Evolutionary conservation across 2,329 filamentous ascomycete species (phyloP), one percentile per base, ranked within the genome.

Genomic region (Fusarium paranaense): DNA sequence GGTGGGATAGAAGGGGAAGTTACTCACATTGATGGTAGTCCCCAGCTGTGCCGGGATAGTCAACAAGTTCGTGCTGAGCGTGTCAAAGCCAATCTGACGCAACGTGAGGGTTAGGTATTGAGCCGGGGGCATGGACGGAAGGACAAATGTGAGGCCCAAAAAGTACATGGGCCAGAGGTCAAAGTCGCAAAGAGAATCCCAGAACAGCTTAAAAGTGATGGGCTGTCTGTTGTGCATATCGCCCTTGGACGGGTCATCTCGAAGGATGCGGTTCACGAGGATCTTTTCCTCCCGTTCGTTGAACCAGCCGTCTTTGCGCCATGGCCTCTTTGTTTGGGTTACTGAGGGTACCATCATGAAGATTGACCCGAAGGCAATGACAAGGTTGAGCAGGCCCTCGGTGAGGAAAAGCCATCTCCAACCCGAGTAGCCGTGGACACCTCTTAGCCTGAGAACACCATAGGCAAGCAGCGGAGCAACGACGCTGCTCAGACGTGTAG

Each of bases 211-310:
- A 2, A 83, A 81, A 0, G 86, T 87, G 32, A 90, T 84, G 0
- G 85, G 84, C 75, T 89, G 83, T 5, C 87, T 85, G 69, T 89
- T 90, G 74, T 89, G 86, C 85, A 90, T 89, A 64, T 87, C 86
- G 50, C 85, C 84, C 75, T 88, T 88, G 6, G 84, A 85, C 2
- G 88, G 88, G 66, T 90, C 89, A 60, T 91, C 89, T 2, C 89
- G 85, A 3, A 84, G 80, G 13, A 88, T 83, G 1, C 88, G 82
- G 71, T 90, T 91, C 25, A 91, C 87, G 57, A 90, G 85, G 56
- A 91, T 90, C 70, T 85, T 85, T 69, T 91, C 88, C 70, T 56
- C 52, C 1, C 52, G 52, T 3, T 56, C 52, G n/a, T 20, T 56
- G 52, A 56, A 35, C 32, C 52, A 56, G n/a, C 52, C 52, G n/a